Evolutionary conservation across 768 basidiomycete species (phyloP).

Genomic region (Rhodotorula paludigena): DNA sequence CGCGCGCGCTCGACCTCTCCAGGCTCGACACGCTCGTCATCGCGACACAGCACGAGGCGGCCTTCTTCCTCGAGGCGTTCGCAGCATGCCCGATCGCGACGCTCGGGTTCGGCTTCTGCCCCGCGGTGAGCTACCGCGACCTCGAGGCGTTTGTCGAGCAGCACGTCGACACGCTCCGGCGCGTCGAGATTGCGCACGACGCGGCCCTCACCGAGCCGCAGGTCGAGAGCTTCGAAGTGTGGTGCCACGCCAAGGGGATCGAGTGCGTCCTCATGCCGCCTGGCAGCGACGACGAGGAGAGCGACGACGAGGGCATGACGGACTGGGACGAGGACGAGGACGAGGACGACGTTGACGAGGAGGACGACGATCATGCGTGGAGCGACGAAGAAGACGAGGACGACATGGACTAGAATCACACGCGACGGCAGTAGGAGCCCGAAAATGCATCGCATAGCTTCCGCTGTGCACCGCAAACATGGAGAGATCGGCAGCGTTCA

Average conservation of each 20-base stretch:
- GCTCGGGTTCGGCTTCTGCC: constrained; percentile 26
- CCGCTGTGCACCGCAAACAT: no score
- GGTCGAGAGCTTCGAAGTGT: constrained; percentile 32
- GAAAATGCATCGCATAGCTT: no score
- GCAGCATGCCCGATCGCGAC: not conserved
- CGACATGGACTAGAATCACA: not conserved
- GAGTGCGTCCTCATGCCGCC: constrained; percentile 8
- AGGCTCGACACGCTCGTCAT: constrained; percentile 22
- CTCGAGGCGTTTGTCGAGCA: constrained; percentile 15
- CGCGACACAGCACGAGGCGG: constrained; percentile 22
- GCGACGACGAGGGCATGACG: not conserved
- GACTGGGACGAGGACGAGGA: not conserved
- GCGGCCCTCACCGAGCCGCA: constrained; percentile 19
- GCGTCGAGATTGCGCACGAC: constrained; percentile 15
- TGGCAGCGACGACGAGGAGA: not conserved
- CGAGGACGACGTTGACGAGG: constrained; percentile 1
- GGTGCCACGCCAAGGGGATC: constrained; percentile 26
- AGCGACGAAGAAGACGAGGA: constrained; percentile 8
- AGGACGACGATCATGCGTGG: not conserved
- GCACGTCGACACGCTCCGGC: constrained; percentile 11
- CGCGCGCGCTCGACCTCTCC: constrained; percentile 2
- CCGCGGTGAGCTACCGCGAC: constrained; percentile 14
- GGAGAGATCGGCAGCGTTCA: no score
- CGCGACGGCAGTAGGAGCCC: no score
- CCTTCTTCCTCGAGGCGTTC: constrained; percentile 3